A percentile compares a stretch with the other conserved stretches of the same genome.
Conservation (phyloP, 495 filamentous ascomycete species). For the Penicillium crystallinum region DNA sequence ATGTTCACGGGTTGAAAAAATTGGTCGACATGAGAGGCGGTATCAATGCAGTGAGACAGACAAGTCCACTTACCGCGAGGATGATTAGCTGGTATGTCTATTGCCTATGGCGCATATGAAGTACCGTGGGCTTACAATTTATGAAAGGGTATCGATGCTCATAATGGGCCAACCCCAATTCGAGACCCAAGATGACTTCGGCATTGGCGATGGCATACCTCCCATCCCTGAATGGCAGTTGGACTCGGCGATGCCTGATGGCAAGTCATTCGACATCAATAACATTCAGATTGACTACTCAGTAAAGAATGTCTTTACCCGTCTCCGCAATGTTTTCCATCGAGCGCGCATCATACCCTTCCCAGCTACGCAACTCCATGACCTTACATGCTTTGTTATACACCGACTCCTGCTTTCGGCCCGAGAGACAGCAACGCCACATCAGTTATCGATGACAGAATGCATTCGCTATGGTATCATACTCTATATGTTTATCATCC, state of each 20-base stretch:
- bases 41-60: slow-evolving; percentile 39
- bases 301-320: slow-evolving; percentile 34
- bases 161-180: slow-evolving; percentile 46
- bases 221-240: slow-evolving; percentile 42
- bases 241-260: slow-evolving; percentile 1
- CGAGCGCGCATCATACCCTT: slow-evolving; percentile 18
- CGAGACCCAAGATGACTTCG: slow-evolving; percentile 41
- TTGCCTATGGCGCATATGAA: background rate
- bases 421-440: slow-evolving; percentile 1
- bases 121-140: too few species aligned
- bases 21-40: slow-evolving; percentile 46
- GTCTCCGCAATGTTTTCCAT: slow-evolving; percentile 38
- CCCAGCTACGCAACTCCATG: slow-evolving; percentile 39
- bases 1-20: slow-evolving; percentile 46
- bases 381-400: slow-evolving; percentile 46
- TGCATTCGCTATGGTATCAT: slow-evolving; percentile 41
- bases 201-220: slow-evolving; percentile 42
- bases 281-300: slow-evolving; percentile 23
- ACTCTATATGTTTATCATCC: slow-evolving; percentile 47
- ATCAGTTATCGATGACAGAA: slow-evolving; percentile 29
- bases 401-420: slow-evolving; percentile 38
- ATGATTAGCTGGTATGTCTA: slow-evolving; percentile 48
- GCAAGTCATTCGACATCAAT: slow-evolving; percentile 11
- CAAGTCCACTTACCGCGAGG: slow-evolving; percentile 46
- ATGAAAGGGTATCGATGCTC: slow-evolving; percentile 46